Conservation (phyloP, 2,329 filamentous ascomycete genomes). For the Colletotrichum liriopes region DNA sequence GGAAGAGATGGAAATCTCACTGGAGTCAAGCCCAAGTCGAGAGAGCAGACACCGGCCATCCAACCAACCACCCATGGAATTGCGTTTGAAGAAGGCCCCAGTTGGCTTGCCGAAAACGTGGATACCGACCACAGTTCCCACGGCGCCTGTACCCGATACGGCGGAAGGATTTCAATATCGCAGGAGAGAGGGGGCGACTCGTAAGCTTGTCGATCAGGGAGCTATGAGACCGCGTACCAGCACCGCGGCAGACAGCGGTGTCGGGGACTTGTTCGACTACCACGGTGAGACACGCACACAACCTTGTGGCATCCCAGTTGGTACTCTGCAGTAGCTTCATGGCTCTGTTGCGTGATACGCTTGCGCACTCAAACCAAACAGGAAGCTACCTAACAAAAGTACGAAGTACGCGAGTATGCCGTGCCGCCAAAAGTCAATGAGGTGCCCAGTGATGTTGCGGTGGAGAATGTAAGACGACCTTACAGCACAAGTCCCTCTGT, state of each 20-base stretch:
- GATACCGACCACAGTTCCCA: not conserved
- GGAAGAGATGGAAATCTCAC: not conserved
- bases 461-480: constrained; percentile 26
- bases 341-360: constrained; percentile 25
- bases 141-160: constrained; percentile 35
- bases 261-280: constrained; percentile 17
- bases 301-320: not conserved
- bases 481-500: not conserved
- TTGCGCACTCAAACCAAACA: constrained; percentile 37
- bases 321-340: not conserved
- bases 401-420: not conserved
- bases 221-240: constrained; percentile 35
- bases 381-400: constrained; percentile 34
- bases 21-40: not conserved
- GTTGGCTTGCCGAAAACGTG: constrained; percentile 26
- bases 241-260: constrained; percentile 9
- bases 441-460: constrained; percentile 4
- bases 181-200: constrained; percentile 28
- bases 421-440: constrained; percentile 27
- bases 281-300: not conserved
- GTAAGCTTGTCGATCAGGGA: constrained; percentile 41
- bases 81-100: constrained; percentile 10
- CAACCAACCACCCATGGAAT: constrained; percentile 19
- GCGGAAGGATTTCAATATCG: constrained; percentile 33
- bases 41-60: not conserved